Base-by-base conservation (phyloP, 2,329 filamentous ascomycete species). In the Colletotrichum plurivorum region DNA sequence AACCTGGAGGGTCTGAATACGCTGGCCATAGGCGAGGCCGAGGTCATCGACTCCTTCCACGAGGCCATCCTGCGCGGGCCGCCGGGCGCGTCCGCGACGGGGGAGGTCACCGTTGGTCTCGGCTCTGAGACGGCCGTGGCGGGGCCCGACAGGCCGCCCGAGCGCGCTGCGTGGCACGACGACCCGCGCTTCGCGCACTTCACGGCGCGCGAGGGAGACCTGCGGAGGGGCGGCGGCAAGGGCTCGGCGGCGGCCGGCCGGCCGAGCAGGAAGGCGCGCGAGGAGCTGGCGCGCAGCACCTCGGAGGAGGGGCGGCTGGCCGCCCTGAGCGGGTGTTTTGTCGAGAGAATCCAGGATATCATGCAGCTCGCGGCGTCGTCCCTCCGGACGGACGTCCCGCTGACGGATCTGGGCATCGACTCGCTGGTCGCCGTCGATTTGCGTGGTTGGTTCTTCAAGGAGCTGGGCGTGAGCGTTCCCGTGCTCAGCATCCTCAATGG, bases 381-480 rank as follows among this genome's bases (percentile, higher is more conserved):
- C 8, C 61, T 63, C 7, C 39, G 52, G 9, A 20, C 43, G 15
- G 61, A 63, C 15, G 43, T 56, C 4, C 52, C 61, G 1, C 27
- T 63, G 43, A 48, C 31, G 52, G 46, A 74, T 5, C 67, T 73
- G 27, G 77, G 77, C 45, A 68, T 76, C 27, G 74, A 77, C 63
- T 74, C 73, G 12, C 69, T 78, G 13, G 71, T 76, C 2, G 76
- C 74, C 4, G 70, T 75, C n/a, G 75, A 75, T 77, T 80, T 82
- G 5, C 80, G 84, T 2, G 76, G 80, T 6, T 88, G 85, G 85
- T 85, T 86, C 66, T 59, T 80, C 39, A 84, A 83, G 65, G 76
- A 84, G 57, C 54, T 86, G 0, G 71, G 78, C 1, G 74, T 82
- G 1, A 81, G 86, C 55, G 76, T 87, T 1, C 81, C 83, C 0